These are phyloP conservation scores for Biancaea sappan DNA, from an alignment of 306 rosid genomes.

Conservation along the genomic window DNA sequence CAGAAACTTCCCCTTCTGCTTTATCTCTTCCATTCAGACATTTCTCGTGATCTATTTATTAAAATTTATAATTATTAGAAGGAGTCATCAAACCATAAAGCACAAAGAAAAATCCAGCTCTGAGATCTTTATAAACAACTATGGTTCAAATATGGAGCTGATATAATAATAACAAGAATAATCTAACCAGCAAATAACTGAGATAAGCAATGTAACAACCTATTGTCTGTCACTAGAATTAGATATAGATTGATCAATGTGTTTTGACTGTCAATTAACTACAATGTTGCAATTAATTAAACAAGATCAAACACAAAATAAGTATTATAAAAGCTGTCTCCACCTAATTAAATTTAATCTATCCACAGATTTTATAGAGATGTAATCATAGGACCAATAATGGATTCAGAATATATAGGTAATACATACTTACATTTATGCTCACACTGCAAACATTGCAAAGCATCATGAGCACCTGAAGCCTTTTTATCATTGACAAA, in stretches of 20 bases:
- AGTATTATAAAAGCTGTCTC: background rate
- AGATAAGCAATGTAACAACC: background rate
- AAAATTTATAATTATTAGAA: slow-evolving; percentile 37
- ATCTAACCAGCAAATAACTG: slow-evolving; percentile 11
- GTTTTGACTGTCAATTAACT: slow-evolving; percentile 22
- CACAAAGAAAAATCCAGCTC: slow-evolving; percentile 14
- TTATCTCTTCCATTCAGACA: slow-evolving; percentile 59
- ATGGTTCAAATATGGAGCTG: background rate
- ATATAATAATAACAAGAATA: slow-evolving; percentile 2
- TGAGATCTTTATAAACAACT: slow-evolving; percentile 7
- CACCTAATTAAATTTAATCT: slow-evolving; percentile 5
- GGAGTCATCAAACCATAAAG: slow-evolving; percentile 21
- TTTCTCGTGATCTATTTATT: slow-evolving; percentile 71
- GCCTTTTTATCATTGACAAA: slow-evolving; percentile 66
- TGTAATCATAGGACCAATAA: slow-evolving; percentile 23
- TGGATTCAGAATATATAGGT: slow-evolving; percentile 13
- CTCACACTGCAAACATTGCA: slow-evolving; percentile 89
- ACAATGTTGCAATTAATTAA: background rate
- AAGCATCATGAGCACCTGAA: slow-evolving; percentile 56
- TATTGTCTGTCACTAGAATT: no score
- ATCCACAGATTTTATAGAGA: slow-evolving; percentile 21
- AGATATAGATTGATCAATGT: background rate
- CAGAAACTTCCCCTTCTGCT: slow-evolving; percentile 51
- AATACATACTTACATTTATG: slow-evolving; percentile 70
- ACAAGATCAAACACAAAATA: slow-evolving; percentile 23